A percentile compares a stretch with the other conserved stretches of the same genome.
Conservation (phyloP, 371 early-diverging fungal species). For the Mucor plumbeus region DNA sequence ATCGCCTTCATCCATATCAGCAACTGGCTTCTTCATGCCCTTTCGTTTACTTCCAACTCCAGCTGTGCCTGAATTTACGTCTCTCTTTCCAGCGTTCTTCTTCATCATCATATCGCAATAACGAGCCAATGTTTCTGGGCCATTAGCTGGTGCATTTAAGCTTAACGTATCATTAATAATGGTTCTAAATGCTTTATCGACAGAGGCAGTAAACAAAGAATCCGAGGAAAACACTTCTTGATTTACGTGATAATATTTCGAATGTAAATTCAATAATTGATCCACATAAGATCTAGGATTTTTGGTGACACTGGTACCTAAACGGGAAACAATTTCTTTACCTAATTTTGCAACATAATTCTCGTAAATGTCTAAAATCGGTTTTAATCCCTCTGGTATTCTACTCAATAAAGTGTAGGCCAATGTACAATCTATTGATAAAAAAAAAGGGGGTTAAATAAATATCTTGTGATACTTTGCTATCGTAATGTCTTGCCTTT, state of each 20-base stretch:
- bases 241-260: conserved; percentile 66
- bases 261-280: conserved; percentile 65
- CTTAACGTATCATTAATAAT: conserved; percentile 69
- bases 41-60: conserved; percentile 17
- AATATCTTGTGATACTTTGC: not conserved
- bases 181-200: conserved; percentile 85
- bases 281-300: conserved; percentile 77
- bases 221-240: conserved; percentile 69
- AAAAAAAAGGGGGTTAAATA: no score
- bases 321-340: conserved; percentile 58
- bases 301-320: conserved; percentile 64
- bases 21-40: conserved; percentile 17
- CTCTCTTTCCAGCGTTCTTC: conserved; percentile 55
- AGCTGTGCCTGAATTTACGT: conserved; percentile 17
- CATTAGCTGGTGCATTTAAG: conserved; percentile 50
- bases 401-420: conserved; percentile 70
- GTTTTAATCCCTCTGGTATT: conserved; percentile 68
- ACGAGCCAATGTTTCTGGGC: conserved; percentile 81
- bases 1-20: conserved; percentile 49
- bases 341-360: conserved; percentile 67
- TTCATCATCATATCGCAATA: conserved; percentile 84
- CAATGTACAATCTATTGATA: conserved; percentile 70
- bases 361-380: conserved; percentile 69
- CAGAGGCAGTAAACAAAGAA: conserved; percentile 76
- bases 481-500: conserved; percentile 48